These are phyloP conservation scores for Ensete ventricosum DNA, from an alignment of 176 grass and related monocot species.

Conservation along the genomic window DNA sequence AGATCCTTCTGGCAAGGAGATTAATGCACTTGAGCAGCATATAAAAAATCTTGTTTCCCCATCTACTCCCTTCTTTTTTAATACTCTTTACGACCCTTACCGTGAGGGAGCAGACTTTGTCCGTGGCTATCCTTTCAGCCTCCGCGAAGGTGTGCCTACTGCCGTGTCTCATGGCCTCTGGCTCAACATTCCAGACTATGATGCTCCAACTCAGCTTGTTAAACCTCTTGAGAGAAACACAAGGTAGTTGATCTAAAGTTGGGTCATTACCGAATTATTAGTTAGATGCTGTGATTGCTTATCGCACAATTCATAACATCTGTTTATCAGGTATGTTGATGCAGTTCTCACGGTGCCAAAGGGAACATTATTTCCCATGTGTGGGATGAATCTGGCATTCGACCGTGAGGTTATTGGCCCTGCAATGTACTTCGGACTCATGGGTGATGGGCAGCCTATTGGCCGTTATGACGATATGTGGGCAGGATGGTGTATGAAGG, in stretches of 20 bases:
- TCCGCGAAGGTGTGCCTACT: background rate
- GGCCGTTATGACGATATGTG: too few relatives aligned
- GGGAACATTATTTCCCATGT: background rate
- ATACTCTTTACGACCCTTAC: background rate
- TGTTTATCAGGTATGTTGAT: background rate
- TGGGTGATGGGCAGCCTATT: too few relatives aligned
- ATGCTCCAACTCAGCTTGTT: background rate
- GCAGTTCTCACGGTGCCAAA: background rate
- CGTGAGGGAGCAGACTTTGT: background rate
- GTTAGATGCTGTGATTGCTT: background rate
- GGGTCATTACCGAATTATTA: background rate
- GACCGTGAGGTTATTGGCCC: too few relatives aligned
- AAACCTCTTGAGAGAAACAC: background rate
- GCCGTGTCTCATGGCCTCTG: slow-evolving; percentile 1
- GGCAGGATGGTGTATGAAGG: slow-evolving; percentile 2
- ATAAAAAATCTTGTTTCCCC: background rate
- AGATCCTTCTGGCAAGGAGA: background rate
- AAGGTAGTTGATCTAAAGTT: background rate
- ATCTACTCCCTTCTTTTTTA: background rate
- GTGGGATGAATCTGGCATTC: too few relatives aligned
- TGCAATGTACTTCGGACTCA: too few relatives aligned
- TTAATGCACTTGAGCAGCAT: slow-evolving; percentile 1
- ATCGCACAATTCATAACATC: background rate
- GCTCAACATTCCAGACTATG: background rate
- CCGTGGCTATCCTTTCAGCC: background rate